Conservation (phyloP, 2,329 filamentous ascomycete genomes). For the Cyanodermella asteris region DNA sequence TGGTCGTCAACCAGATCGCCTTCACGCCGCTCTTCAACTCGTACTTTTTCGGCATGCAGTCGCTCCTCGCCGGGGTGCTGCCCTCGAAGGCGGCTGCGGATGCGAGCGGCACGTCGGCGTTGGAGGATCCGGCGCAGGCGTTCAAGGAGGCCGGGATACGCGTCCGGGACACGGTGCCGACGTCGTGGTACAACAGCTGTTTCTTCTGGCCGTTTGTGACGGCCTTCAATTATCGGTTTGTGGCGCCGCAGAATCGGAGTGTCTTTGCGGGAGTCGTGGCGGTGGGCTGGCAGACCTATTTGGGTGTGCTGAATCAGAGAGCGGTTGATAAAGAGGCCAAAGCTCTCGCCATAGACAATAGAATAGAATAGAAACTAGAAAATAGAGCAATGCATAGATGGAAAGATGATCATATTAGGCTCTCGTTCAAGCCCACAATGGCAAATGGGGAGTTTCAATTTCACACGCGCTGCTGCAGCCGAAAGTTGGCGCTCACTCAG, state of each 20-base stretch:
- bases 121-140: no score
- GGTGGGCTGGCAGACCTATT: constrained; percentile 81
- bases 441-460: no score
- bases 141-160: constrained; percentile 42
- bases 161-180: constrained; percentile 53
- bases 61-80: constrained; percentile 47
- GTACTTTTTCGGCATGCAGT: constrained; percentile 66
- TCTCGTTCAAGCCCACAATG: no score
- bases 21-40: constrained; percentile 71
- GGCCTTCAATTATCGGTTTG: constrained; percentile 68
- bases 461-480: no score
- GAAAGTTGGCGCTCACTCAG: no score
- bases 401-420: no score
- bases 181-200: constrained; percentile 53
- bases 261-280: constrained; percentile 57
- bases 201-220: constrained; percentile 81
- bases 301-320: constrained; percentile 55
- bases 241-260: constrained; percentile 57
- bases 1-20: constrained; percentile 53
- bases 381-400: no score
- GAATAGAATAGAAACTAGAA: no score
- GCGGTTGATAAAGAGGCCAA: constrained; percentile 44
- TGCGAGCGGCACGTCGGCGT: no score
- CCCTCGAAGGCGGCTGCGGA: no score
- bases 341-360: no score